Base-by-base conservation (phyloP, 2,329 filamentous ascomycete species). In the Gaeumannomyces sp. region DNA sequence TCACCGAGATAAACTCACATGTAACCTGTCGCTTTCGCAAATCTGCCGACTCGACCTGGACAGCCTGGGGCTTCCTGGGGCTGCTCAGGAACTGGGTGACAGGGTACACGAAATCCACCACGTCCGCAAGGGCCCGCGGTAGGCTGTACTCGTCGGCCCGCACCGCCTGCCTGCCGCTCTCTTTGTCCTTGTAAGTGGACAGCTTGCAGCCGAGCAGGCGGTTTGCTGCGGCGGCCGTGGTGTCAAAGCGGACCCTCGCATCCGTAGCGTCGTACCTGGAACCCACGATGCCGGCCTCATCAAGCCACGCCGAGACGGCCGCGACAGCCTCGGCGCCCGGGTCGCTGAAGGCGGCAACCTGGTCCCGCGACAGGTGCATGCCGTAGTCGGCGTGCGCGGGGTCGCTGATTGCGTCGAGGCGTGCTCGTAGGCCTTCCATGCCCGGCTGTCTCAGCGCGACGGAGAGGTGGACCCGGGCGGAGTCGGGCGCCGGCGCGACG, bases 21-120 rank as follows among this genome's bases (percentile, higher is more conserved):
- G 11, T 14, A 38, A 14, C 19, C 45, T 53, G 45, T 8, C 45
- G 45, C 45, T 53, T 53, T 14, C 22, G 13, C 19, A 53, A 3
- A 2, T 53, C 60, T 13, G 60, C 8, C 11, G 69, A 67, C 13
- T 64, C 61, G 25, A 64, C 61, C 35, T 68, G 64, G 13, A 67
- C 65, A 3, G 63, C 61, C 25, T 70, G 68, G 13, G 76, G 61
- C 33, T 71, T 69, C 60, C 74, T 69, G 59, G 75, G 68, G 10
- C 76, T 72, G 63, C 73, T 81, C 64, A 82, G 72, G 66, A 89
- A 90, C 56, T 83, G 79, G 4, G 85, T 89, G 0, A 87, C 89
- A 0, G 87, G 87, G 72, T 89, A 85, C 61, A 90, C 84, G 71
- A 88, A 79, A 65, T 85, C 83, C 66, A 90, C 79, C 69, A 85